These are phyloP conservation scores for Ogataea neopini DNA, from an alignment of 805 yeast species.

Conservation along the genomic window DNA sequence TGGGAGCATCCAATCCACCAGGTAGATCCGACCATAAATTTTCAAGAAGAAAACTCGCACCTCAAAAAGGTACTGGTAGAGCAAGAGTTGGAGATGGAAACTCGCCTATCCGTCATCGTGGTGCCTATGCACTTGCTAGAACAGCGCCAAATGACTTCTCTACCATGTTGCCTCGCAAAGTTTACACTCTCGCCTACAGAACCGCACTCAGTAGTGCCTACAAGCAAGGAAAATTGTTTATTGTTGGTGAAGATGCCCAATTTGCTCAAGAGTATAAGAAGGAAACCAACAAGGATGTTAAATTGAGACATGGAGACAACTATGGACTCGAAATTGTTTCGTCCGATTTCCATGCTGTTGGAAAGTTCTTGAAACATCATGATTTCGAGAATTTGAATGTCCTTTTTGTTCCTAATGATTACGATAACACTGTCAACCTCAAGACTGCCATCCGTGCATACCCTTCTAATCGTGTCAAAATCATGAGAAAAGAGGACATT, in stretches of 20 bases:
- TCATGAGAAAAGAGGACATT: slow-evolving; percentile 72
- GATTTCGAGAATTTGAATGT: slow-evolving; percentile 52
- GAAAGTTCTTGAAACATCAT: slow-evolving; percentile 46
- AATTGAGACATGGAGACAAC: slow-evolving; percentile 29
- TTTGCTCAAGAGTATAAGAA: slow-evolving; percentile 12
- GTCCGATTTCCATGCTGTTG: slow-evolving; percentile 32
- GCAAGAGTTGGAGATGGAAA: slow-evolving; percentile 97
- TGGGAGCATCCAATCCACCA: slow-evolving; percentile 84
- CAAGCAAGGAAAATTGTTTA: slow-evolving; percentile 66
- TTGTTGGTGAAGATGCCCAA: slow-evolving; percentile 56
- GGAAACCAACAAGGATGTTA: slow-evolving; percentile 7
- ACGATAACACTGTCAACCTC: slow-evolving; percentile 49
- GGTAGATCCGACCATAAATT: slow-evolving; percentile 86
- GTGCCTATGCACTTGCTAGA: slow-evolving; percentile 87
- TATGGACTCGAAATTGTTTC: slow-evolving; percentile 31
- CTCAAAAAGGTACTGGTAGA: slow-evolving; percentile 92
- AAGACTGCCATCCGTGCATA: slow-evolving; percentile 55
- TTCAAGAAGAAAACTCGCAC: slow-evolving; percentile 76
- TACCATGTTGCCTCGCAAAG: slow-evolving; percentile 70
- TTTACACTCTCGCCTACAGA: slow-evolving; percentile 74
- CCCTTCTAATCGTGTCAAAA: slow-evolving; percentile 54
- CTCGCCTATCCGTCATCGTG: slow-evolving; percentile 88
- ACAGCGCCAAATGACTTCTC: slow-evolving; percentile 88
- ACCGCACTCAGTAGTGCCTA: slow-evolving; percentile 82
- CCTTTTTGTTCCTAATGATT: slow-evolving; percentile 65